A percentile compares a stretch with the other conserved stretches of the same genome.
Conservation (phyloP, 2,329 filamentous ascomycete species). For the Biscogniauxia mediterranea region DNA sequence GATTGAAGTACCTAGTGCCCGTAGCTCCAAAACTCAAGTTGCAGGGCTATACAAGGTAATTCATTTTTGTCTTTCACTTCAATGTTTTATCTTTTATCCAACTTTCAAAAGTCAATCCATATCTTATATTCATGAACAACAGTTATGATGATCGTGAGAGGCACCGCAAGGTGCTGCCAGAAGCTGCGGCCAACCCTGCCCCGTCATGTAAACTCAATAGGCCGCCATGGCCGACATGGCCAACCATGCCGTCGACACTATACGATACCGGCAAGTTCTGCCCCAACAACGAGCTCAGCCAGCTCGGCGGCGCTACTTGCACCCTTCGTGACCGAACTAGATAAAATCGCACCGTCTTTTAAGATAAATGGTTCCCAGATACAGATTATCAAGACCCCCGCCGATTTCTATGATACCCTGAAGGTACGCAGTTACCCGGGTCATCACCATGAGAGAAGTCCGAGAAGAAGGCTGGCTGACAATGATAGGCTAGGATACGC, state of each 20-base stretch:
- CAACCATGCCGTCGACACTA: constrained; percentile 41
- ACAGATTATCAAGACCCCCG: constrained; percentile 72
- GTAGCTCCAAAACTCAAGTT: too few relatives aligned
- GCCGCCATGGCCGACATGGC: constrained; percentile 11
- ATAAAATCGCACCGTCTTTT: constrained; percentile 87
- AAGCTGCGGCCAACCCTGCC: constrained; percentile 25
- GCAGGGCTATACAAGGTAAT: background rate
- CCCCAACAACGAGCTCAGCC: constrained; percentile 23
- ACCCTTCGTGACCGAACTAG: constrained; percentile 68
- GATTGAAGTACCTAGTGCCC: too few relatives aligned
- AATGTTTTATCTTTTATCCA: background rate
- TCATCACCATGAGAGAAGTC: background rate
- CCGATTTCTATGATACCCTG: constrained; percentile 87
- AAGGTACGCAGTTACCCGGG: constrained; percentile 56
- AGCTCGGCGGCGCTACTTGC: constrained; percentile 44
- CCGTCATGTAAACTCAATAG: constrained; percentile 16
- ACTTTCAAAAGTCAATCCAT: background rate
- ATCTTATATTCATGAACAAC: background rate
- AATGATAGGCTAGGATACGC: constrained; percentile 69
- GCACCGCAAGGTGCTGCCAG: constrained; percentile 28
- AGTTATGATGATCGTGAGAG: constrained; percentile 29
- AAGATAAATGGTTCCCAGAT: constrained; percentile 80
- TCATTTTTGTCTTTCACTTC: too few relatives aligned
- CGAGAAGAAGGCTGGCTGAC: constrained; percentile 5
- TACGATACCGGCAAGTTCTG: constrained; percentile 35